Evolutionary conservation across 768 basidiomycete species (phyloP).

Genomic region (Tylopilus cervinicoccineus): DNA sequence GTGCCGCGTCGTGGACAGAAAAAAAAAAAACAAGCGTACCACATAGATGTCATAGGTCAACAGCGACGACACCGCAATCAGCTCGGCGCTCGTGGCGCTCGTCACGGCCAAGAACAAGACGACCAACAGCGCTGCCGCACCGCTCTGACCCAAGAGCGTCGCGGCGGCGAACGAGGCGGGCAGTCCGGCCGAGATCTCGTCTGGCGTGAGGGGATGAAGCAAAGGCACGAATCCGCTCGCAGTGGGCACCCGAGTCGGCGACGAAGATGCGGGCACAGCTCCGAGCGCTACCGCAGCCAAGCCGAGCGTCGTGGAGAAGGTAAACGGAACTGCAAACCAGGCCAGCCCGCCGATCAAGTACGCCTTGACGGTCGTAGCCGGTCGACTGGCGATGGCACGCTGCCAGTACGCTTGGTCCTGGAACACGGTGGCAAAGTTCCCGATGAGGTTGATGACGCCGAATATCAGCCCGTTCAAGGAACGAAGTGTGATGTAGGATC

Average conservation of each 20-base stretch:
- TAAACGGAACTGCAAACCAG: constrained; percentile 90
- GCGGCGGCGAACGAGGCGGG: constrained; percentile 81
- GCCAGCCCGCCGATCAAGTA: constrained; percentile 87
- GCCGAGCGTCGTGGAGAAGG: constrained; percentile 83
- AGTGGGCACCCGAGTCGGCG: constrained; percentile 37
- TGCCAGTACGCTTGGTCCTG: constrained; percentile 86
- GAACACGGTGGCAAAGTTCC: constrained; percentile 71
- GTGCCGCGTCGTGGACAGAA: background rate
- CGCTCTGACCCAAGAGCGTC: constrained; percentile 74
- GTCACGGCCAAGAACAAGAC: constrained; percentile 87
- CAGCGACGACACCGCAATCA: constrained; percentile 84
- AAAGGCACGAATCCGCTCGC: constrained; percentile 46
- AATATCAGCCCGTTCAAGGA: constrained; percentile 78
- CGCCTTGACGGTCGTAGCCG: constrained; percentile 83
- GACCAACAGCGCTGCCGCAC: constrained; percentile 74
- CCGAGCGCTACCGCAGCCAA: constrained; percentile 81
- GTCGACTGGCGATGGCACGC: constrained; percentile 83
- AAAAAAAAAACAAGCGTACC: constrained; percentile 30
- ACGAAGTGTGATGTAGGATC: constrained; percentile 80
- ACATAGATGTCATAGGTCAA: constrained; percentile 87
- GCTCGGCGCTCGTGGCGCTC: constrained; percentile 81
- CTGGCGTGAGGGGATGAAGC: constrained; percentile 40
- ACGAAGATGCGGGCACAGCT: constrained; percentile 34
- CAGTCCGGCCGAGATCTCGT: constrained; percentile 84
- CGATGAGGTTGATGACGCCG: constrained; percentile 83